A percentile compares a stretch with the other conserved stretches of the same genome.
phyloP scores from a whole-genome alignment of 2,329 filamentous ascomycete genomes.

The Trichoderma sp. region DNA sequence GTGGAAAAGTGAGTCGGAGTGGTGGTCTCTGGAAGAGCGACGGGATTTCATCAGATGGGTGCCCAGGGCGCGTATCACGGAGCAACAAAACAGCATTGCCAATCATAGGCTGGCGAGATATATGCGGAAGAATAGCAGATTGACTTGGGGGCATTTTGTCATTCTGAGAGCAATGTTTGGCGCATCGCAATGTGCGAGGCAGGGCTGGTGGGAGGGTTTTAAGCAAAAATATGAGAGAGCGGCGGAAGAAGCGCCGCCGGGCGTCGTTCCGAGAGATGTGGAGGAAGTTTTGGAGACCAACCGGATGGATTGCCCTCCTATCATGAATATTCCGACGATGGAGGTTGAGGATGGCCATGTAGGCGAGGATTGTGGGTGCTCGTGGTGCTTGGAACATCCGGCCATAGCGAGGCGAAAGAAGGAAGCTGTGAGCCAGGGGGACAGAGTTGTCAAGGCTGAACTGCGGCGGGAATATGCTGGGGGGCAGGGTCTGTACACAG shows the following conservation, averaged over 20 bases:
- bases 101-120: background rate
- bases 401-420: background rate
- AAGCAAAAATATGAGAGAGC: background rate
- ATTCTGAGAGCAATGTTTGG: constrained; percentile 20
- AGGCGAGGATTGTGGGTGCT: background rate
- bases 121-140: background rate
- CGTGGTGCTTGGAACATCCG: background rate
- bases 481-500: background rate
- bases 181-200: constrained; percentile 12
- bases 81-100: background rate
- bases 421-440: background rate
- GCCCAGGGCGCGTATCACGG: background rate
- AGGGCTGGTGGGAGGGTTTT: constrained; percentile 9
- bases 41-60: constrained; percentile 10
- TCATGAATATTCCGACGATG: constrained; percentile 7
- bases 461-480: background rate
- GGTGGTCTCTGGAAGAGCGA: background rate
- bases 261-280: constrained; percentile 8
- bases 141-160: constrained; percentile 20
- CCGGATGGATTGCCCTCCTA: constrained; percentile 3
- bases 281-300: background rate
- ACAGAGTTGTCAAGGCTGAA: no score
- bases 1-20: background rate
- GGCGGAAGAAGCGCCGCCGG: constrained; percentile 3
- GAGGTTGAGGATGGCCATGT: background rate